Base-by-base conservation (phyloP, 176 grass and related monocot genomes). In the Musa acuminata region DNA sequence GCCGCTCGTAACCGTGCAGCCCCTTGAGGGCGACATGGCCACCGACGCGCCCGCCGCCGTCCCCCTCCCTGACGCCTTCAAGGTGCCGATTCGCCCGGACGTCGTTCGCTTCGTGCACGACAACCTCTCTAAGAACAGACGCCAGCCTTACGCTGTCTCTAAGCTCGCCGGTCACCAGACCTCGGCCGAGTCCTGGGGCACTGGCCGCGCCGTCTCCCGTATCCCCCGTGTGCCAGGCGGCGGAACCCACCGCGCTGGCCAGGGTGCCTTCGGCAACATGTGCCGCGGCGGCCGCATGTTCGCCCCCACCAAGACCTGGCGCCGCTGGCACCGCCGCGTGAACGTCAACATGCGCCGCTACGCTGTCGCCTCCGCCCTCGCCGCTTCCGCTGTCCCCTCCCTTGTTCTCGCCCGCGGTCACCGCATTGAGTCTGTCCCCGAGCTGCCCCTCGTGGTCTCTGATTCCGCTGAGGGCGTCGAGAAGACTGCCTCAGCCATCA, bases 221-320 rank as follows among this genome's bases (percentile, higher is more conserved):
- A 93, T 98, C 49, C 90, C 94, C 0, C 95, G 95, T 11, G 90
- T 98, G 8, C 90, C 84, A 1, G 95, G 95, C 0, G 90, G 95
- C 12, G 95, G 95, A 1, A 93, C 87, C 12, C 92, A 91, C 80
- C 92, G 86, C 66, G 88, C 92, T 5, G 92, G 92, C 20, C 88
- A 96, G 86, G 92, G 92, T 77, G 92, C 88, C 60, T 96, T 96
- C 54, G 88, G 92, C 48, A 96, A 96, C 92, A 96, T 96, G 92
- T 91, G 88, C 69, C 92, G 92, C 2, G 88, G 92, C 3, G 92
- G 92, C 0, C 85, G 92, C 17, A 96, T 96, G 92, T 96, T 96
- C 69, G 92, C 92, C 53, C 92, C 88, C 4, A 96, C 92, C 63
- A 90, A 96, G 77, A 87, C 62, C 74, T 96, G 92, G 92, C 92